These are phyloP conservation scores for Stachybotrys chlorohalonatus DNA, from an alignment of 2,329 filamentous ascomycete genomes.

Conservation along the genomic window DNA sequence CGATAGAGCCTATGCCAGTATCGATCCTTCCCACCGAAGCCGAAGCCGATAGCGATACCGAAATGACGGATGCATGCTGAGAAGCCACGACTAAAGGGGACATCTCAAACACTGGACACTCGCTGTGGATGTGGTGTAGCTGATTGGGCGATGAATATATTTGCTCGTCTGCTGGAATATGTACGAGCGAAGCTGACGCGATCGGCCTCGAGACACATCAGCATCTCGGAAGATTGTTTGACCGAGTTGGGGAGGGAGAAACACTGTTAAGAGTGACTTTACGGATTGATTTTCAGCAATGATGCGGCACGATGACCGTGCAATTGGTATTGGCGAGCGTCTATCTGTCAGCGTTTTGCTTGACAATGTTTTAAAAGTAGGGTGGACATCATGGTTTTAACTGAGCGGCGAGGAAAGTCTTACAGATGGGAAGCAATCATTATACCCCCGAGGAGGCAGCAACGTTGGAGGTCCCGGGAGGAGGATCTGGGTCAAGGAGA, in stretches of 20 bases:
- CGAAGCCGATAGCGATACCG: constrained; percentile 36
- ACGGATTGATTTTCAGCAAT: constrained; percentile 11
- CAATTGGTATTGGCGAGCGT: constrained; percentile 10
- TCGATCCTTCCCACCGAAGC: constrained; percentile 11
- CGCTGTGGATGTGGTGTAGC: constrained; percentile 4
- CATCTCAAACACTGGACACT: background rate
- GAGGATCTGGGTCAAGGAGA: background rate
- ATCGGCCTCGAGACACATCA: background rate
- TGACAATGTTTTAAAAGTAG: constrained; percentile 3
- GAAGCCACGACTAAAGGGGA: background rate
- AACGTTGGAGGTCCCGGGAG: background rate
- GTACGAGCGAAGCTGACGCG: constrained; percentile 4
- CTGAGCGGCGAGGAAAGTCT: background rate
- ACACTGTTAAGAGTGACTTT: background rate
- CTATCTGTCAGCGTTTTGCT: constrained; percentile 13
- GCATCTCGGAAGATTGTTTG: background rate
- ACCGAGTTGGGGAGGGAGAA: background rate
- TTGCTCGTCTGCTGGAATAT: constrained; percentile 13
- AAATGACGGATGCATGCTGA: constrained; percentile 49
- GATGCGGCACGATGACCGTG: constrained; percentile 18
- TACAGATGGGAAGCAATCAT: background rate
- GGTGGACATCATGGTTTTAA: background rate
- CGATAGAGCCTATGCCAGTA: constrained; percentile 43
- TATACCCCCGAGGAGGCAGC: background rate
- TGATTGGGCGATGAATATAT: constrained; percentile 9